Percentiles rank a stretch among this genome's conserved stretches.
Conservation (phyloP, 2,329 filamentous ascomycete genomes). For the Exophiala sideris region DNA sequence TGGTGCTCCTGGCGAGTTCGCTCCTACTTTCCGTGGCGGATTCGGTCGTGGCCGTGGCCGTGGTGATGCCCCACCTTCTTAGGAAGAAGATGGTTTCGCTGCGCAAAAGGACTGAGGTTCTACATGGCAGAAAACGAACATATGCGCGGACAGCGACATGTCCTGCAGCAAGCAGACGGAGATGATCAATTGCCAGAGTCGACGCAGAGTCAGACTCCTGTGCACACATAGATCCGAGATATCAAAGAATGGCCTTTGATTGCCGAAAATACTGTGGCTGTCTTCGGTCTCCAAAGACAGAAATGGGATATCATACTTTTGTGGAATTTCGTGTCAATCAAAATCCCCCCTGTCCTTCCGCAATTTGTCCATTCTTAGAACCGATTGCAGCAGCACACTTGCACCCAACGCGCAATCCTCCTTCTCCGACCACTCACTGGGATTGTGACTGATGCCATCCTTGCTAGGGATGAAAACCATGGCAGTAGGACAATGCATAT, state of each 20-base stretch:
- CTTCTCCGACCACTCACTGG: constrained; percentile 58
- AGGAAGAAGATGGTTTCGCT: not conserved
- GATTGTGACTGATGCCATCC: constrained; percentile 63
- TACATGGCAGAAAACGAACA: not conserved
- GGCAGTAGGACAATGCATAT: constrained; percentile 57
- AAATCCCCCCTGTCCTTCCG: constrained; percentile 20
- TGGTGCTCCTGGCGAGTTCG: constrained; percentile 86
- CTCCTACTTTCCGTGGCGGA: constrained; percentile 88
- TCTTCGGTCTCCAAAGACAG: not conserved
- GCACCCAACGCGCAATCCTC: constrained; percentile 50
- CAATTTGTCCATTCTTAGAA: constrained; percentile 43
- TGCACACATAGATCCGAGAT: not conserved
- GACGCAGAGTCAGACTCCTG: too few species aligned
- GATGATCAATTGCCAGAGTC: not conserved
- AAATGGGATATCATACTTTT: not conserved
- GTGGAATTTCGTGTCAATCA: not conserved
- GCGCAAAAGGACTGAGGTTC: not conserved
- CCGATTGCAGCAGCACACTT: constrained; percentile 26
- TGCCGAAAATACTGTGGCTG: not conserved
- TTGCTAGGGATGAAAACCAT: constrained; percentile 67
- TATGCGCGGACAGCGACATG: not conserved
- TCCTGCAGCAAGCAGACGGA: not conserved
- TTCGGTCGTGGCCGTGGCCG: constrained; percentile 86
- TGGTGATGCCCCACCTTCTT: constrained; percentile 60
- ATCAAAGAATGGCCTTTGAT: not conserved